phyloP scores from a whole-genome alignment of 805 yeast species.

The Yarrowia keelungensis region DNA sequence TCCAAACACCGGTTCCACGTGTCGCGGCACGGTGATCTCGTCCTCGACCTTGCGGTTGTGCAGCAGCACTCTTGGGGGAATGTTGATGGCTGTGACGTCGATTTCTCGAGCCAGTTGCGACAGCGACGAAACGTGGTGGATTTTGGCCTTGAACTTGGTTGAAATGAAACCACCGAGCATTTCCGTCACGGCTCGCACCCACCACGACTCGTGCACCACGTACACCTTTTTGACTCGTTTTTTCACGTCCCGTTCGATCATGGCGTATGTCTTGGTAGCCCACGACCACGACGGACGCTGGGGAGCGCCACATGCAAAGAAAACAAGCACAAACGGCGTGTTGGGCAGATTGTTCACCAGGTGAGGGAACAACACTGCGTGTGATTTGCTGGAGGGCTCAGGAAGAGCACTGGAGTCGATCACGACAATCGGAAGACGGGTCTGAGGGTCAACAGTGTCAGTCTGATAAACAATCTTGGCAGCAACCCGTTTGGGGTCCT shows the following conservation, averaged over 20 bases:
- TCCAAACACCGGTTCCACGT: slow-evolving; percentile 49
- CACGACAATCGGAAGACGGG: slow-evolving; percentile 75
- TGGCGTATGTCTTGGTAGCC: slow-evolving; percentile 65
- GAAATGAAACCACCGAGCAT: slow-evolving; percentile 68
- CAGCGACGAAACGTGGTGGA: slow-evolving; percentile 58
- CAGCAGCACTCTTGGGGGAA: slow-evolving; percentile 75
- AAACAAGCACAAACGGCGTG: slow-evolving; percentile 67
- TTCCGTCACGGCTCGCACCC: slow-evolving; percentile 77
- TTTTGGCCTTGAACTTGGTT: slow-evolving; percentile 54
- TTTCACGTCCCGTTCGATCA: slow-evolving; percentile 63
- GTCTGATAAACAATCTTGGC: slow-evolving; percentile 62
- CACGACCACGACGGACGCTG: slow-evolving; percentile 69
- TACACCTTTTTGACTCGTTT: slow-evolving; percentile 66
- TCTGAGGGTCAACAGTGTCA: slow-evolving; percentile 67
- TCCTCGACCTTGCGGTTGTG: slow-evolving; percentile 65
- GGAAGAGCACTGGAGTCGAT: slow-evolving; percentile 87
- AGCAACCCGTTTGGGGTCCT: slow-evolving; percentile 41
- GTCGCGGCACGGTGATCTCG: slow-evolving; percentile 59
- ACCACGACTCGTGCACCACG: slow-evolving; percentile 91
- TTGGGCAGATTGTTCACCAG: slow-evolving; percentile 65
- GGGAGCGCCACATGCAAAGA: slow-evolving; percentile 84
- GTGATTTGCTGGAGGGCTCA: slow-evolving; percentile 56
- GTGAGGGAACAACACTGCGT: slow-evolving; percentile 62
- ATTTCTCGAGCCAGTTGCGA: slow-evolving; percentile 64
- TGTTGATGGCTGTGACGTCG: slow-evolving; percentile 78